Percentiles rank a stretch among this genome's conserved stretches.
Evolutionary conservation across 139 green algal genomes (phyloP).

Genomic region (Haematococcus lacustris): DNA sequence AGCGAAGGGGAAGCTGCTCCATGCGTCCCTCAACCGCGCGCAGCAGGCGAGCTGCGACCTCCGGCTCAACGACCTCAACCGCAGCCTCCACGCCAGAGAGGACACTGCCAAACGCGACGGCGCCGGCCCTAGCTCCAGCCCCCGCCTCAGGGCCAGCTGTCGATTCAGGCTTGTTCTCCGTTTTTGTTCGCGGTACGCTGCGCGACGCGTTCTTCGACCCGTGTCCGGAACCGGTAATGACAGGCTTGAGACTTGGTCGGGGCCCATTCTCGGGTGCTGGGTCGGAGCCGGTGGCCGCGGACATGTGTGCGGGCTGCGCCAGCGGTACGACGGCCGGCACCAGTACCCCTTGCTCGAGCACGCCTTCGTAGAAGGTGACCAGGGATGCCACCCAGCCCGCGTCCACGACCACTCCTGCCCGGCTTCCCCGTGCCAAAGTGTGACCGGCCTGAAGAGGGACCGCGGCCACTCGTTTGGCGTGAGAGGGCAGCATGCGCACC

Average conservation of each 20-base stretch:
- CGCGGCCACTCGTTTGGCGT: not conserved
- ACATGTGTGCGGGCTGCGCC: not conserved
- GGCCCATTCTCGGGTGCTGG: not conserved
- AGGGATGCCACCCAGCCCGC: conserved; percentile 12
- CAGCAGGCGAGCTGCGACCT: conserved; percentile 11
- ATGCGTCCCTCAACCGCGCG: conserved; percentile 9
- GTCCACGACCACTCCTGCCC: not conserved
- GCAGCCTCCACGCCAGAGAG: conserved; percentile 13
- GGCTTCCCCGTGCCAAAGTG: conserved; percentile 19
- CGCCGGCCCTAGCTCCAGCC: not conserved
- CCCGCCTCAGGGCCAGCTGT: not conserved
- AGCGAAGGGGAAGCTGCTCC: conserved; percentile 1
- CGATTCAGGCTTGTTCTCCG: not conserved
- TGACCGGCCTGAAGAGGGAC: conserved; percentile 9
- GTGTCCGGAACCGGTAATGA: not conserved
- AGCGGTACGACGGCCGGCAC: conserved; percentile 15
- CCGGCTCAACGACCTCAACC: not conserved
- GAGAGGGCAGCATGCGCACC: conserved; percentile 25
- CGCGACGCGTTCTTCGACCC: not conserved
- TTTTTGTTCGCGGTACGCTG: not conserved
- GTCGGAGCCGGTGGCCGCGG: not conserved
- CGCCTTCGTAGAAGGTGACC: conserved; percentile 18
- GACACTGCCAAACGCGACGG: not conserved
- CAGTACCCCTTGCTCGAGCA: conserved; percentile 17
- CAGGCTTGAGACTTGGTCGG: not conserved